Conservation (phyloP, 164 flowering plant species). For the Macadamia tetraphylla region DNA sequence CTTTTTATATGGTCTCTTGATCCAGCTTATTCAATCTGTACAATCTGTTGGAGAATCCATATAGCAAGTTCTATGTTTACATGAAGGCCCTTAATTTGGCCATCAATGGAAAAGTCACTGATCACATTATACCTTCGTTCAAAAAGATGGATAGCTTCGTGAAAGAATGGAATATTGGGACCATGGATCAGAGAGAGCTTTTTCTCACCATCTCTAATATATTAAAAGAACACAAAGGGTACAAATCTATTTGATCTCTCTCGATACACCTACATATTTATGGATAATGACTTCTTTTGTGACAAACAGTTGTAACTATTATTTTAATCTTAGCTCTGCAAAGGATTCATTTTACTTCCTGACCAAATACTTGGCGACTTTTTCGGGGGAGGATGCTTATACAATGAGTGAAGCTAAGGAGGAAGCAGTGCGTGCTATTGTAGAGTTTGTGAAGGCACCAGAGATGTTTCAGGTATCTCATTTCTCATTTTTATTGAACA, state of each 20-base stretch:
- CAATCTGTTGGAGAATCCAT: conserved; percentile 77
- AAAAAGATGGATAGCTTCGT: conserved; percentile 77
- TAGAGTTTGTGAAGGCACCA: conserved; percentile 87
- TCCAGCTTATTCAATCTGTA: conserved; percentile 87
- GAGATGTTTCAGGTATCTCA: conserved; percentile 79
- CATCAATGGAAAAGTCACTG: conserved; percentile 66
- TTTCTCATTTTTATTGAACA: neutral
- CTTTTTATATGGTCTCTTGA: conserved; percentile 2
- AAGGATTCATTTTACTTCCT: conserved; percentile 74
- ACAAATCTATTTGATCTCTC: neutral
- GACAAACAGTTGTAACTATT: neutral
- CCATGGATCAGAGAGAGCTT: conserved; percentile 71
- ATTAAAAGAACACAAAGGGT: conserved; percentile 77
- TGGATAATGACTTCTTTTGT: neutral
- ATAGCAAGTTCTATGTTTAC: conserved; percentile 73
- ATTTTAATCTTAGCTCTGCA: conserved; percentile 42
- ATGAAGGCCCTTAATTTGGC: conserved; percentile 79
- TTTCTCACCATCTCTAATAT: conserved; percentile 67
- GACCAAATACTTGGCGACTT: conserved; percentile 86
- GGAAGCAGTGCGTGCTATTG: conserved; percentile 72
- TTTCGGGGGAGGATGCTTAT: conserved; percentile 68
- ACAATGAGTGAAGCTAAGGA: conserved; percentile 77
- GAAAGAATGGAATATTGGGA: conserved; percentile 83
- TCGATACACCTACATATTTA: neutral
- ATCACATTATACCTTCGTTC: conserved; percentile 70